Conservation (phyloP, 176 grass and related monocot species). For the Bonia amplexicaulis region DNA sequence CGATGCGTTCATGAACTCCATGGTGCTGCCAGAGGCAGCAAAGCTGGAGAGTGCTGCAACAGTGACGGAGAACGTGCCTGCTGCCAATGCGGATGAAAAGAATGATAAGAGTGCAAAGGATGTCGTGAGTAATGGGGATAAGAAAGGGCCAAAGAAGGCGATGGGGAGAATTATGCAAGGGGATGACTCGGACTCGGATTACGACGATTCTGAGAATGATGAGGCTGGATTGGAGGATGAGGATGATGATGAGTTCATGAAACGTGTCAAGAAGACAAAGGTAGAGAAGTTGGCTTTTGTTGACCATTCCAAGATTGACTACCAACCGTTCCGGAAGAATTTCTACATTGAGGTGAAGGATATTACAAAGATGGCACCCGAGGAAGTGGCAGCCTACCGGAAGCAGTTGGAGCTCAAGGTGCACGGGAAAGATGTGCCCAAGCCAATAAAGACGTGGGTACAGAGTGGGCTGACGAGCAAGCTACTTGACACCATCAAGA, state of each 20-base stretch:
- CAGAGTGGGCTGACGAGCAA: slow-evolving; percentile 89
- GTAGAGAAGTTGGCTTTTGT: slow-evolving; percentile 81
- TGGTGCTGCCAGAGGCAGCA: slow-evolving; percentile 85
- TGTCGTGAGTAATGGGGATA: slow-evolving; percentile 38
- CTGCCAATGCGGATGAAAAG: slow-evolving; percentile 26
- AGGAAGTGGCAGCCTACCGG: slow-evolving; percentile 65
- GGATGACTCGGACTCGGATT: slow-evolving; percentile 71
- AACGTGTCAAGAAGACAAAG: slow-evolving; percentile 96
- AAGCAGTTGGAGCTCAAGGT: slow-evolving; percentile 88
- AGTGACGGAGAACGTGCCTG: slow-evolving; percentile 5
- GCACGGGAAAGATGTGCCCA: slow-evolving; percentile 90
- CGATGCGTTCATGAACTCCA: slow-evolving; percentile 88
- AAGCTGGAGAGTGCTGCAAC: slow-evolving; percentile 55
- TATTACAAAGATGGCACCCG: slow-evolving; percentile 65
- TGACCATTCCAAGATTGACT: slow-evolving; percentile 94
- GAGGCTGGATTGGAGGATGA: slow-evolving; percentile 57
- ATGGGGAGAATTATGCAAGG: slow-evolving; percentile 79
- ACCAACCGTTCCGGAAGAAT: slow-evolving; percentile 78
- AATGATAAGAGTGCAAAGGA: slow-evolving; percentile 44
- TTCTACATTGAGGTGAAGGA: slow-evolving; percentile 95
- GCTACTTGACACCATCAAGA: slow-evolving; percentile 95
- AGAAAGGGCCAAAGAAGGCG: slow-evolving; percentile 28
- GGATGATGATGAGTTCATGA: slow-evolving; percentile 89
- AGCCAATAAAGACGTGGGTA: slow-evolving; percentile 89
- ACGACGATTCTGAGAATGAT: slow-evolving; percentile 40